Evolutionary conservation across 1,284 basidiomycete species (phyloP).

Genomic region (Malassezia equina): DNA sequence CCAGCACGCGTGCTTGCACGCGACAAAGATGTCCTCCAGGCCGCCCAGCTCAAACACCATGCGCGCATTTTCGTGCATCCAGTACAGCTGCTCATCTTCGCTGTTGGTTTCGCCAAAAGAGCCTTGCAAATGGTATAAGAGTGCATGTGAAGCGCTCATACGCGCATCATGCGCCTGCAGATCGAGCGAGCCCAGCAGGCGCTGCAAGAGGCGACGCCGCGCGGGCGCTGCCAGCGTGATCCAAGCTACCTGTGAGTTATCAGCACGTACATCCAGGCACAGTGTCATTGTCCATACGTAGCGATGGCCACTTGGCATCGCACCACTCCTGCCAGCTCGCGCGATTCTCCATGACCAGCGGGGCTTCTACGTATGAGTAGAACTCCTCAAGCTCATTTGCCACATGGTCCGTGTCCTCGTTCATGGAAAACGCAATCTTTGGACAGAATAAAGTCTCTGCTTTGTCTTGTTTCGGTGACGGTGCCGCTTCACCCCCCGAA

Average conservation of each 20-base stretch:
- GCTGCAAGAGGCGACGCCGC: conserved; percentile 31
- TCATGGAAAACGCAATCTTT: conserved; percentile 24
- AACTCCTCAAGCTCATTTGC: conserved; percentile 96
- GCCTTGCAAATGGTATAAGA: conserved; percentile 54
- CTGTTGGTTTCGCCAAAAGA: conserved; percentile 81
- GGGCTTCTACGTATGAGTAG: conserved; percentile 93
- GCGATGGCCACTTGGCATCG: conserved; percentile 10
- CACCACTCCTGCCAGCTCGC: conserved; percentile 66
- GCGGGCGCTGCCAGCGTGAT: conserved; percentile 27
- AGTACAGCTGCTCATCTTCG: conserved; percentile 85
- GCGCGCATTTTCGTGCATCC: conserved; percentile 89
- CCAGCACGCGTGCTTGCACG: conserved; percentile 76
- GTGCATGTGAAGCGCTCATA: conserved; percentile 30
- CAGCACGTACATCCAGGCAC: background rate
- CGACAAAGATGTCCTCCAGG: conserved; percentile 69
- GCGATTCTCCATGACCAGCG: conserved; percentile 75
- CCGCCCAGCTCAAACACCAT: conserved; percentile 75
- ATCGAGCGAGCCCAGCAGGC: conserved; percentile 35
- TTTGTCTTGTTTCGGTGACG: too few species aligned
- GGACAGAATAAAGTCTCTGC: background rate
- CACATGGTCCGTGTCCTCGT: conserved; percentile 74
- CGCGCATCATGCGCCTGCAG: conserved; percentile 35
- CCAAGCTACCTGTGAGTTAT: conserved; percentile 26
- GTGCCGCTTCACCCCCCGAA: background rate
- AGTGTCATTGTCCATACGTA: background rate